phyloP scores from a whole-genome alignment of 2,329 filamentous ascomycete genomes.

The Calonectria hawksworthii region DNA sequence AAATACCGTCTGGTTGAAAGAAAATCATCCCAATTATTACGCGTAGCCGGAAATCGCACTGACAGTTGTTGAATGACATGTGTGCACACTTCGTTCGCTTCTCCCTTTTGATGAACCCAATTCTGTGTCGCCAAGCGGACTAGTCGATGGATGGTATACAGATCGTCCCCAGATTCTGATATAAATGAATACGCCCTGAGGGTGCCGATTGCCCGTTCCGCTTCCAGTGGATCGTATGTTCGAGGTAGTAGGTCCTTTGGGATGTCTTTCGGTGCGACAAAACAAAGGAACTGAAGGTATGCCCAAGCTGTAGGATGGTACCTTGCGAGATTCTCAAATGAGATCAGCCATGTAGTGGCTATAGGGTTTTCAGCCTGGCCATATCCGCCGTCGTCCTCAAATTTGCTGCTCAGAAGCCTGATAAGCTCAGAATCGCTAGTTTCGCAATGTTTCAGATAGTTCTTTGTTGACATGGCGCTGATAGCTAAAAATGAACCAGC shows the following conservation, averaged over 20 bases:
- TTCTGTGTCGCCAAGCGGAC: constrained; percentile 49
- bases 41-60: constrained; percentile 23
- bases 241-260: constrained; percentile 43
- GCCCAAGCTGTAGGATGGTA: constrained; percentile 43
- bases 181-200: constrained; percentile 51
- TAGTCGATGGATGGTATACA: constrained; percentile 49
- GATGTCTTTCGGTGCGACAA: constrained; percentile 48
- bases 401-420: constrained; percentile 47
- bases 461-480: constrained; percentile 36
- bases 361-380: constrained; percentile 43
- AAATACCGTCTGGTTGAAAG: neutral
- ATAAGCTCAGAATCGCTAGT: constrained; percentile 38
- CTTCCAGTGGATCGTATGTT: constrained; percentile 21
- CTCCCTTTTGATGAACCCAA: constrained; percentile 40
- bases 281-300: constrained; percentile 49
- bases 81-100: neutral
- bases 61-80: constrained; percentile 29
- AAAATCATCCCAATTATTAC: neutral
- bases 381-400: constrained; percentile 48
- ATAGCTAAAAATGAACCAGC: constrained; percentile 53
- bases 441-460: constrained; percentile 45
- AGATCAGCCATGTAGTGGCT: constrained; percentile 51
- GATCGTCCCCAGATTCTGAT: constrained; percentile 22
- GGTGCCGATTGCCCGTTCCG: constrained; percentile 43
- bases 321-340: constrained; percentile 47